Percentiles rank a stretch among this genome's conserved stretches.
Evolutionary conservation across 83 land plant genomes (phyloP).

Genomic region (Picea engelmannii): DNA sequence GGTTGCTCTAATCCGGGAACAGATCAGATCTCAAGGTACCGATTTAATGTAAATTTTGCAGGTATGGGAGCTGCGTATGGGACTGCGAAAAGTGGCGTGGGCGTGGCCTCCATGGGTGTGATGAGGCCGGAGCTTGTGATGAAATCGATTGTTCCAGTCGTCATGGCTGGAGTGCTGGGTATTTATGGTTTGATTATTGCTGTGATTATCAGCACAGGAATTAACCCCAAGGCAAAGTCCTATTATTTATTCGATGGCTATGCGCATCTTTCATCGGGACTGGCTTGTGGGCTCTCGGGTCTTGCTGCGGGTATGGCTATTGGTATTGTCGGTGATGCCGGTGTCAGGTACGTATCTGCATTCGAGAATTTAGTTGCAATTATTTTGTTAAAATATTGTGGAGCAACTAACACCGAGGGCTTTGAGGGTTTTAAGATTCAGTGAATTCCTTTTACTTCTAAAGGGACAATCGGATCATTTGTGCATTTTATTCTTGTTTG

Average conservation of each 20-base stretch:
- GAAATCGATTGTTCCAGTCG: constrained; percentile 77
- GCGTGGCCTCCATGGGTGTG: constrained; percentile 95
- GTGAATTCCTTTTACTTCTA: no score
- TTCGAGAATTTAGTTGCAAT: no score
- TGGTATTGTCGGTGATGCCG: constrained; percentile 97
- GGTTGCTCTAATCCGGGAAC: background rate
- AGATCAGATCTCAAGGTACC: no score
- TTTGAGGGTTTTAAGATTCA: no score
- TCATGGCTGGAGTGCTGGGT: constrained; percentile 96
- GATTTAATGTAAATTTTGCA: constrained; percentile 13
- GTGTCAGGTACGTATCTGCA: constrained; percentile 62
- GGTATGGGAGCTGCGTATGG: constrained; percentile 97
- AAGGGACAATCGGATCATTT: no score
- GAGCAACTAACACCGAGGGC: no score
- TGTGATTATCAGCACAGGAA: constrained; percentile 90
- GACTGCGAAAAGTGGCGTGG: constrained; percentile 92
- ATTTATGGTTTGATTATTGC: constrained; percentile 92
- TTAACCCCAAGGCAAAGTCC: constrained; percentile 88
- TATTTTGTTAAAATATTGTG: no score
- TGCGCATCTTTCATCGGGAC: constrained; percentile 91
- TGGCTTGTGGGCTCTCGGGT: constrained; percentile 91
- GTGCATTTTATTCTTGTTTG: no score
- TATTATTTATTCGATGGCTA: constrained; percentile 93
- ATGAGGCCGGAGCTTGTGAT: constrained; percentile 96
- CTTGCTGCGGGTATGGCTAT: constrained; percentile 95